Base-by-base conservation (phyloP, 768 basidiomycete genomes). In the Cystofilobasidium ferigula region DNA sequence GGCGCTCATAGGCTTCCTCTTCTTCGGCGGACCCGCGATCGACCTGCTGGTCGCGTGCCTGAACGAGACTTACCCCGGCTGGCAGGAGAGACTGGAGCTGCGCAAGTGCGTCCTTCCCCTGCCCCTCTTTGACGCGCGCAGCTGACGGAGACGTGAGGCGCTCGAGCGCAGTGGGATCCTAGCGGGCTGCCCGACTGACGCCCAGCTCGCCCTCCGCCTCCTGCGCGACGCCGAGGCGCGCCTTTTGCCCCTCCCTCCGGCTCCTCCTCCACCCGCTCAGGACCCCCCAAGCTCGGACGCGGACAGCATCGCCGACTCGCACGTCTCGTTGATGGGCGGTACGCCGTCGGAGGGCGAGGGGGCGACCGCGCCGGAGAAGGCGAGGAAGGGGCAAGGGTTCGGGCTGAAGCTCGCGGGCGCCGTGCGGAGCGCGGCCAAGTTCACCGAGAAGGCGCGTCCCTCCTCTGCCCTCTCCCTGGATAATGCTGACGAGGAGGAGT, bases 11-110 rank as follows among this genome's bases (percentile, higher is more conserved):
- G 80, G 80, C 5, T 71, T 78, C 68, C 69, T 69, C 22, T 74
- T 81, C 70, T 81, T 81, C 66, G 77, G 77, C 14, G 76, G 78
- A 60, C 80, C 80, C 8, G 51, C 78, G 26, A 74, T 79, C 32
- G 66, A 71, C 18, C 71, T 71, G 7, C 68, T 72, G 12, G 57
- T 73, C 9, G 67, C 71, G 32, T 73, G 72, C 71, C 73, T 81
- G 43, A 75, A 76, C 59, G 68, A 67, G 26, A 69, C 70, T 16
- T 61, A 73, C 32, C 79, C 79, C 9, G 65, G 76, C 65, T 81
- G 80, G 80, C 71, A 70, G 57, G 68, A 74, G 32, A 70, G 74
- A 42, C 67, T 80, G 22, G 74, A 78, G 34, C 68, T 80, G 3
- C 68, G 77, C 42, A 77, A 77, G 79, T 80, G 47, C 74, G 74